phyloP scores from a whole-genome alignment of 139 green algal species.

The Chlorella vulgaris region DNA sequence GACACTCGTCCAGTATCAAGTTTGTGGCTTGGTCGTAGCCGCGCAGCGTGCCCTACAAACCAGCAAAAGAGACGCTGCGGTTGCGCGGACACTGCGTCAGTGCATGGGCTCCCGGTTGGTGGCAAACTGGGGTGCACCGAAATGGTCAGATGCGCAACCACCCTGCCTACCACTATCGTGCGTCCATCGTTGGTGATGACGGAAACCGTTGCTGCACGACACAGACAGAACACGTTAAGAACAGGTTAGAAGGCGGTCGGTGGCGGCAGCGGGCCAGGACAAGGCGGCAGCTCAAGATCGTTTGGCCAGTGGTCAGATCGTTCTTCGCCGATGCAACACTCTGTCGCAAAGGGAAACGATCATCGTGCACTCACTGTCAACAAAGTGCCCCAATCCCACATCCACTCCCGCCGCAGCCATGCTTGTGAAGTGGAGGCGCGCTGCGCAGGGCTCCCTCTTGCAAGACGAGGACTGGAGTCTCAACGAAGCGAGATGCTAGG shows the following conservation, averaged over 20 bases:
- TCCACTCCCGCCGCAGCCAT: conserved; percentile 1
- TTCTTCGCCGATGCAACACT: no score
- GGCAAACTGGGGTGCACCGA: no score
- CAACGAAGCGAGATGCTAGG: no score
- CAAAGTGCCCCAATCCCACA: conserved; percentile 36
- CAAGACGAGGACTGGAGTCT: no score
- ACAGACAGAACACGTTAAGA: background rate
- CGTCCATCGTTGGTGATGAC: conserved; percentile 91
- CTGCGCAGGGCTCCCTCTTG: background rate
- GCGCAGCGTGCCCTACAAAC: conserved; percentile 80
- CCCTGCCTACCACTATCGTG: conserved; percentile 81
- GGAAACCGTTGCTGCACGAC: conserved; percentile 58
- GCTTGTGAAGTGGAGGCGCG: no score
- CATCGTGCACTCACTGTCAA: conserved; percentile 54
- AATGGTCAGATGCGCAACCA: no score
- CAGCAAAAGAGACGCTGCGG: background rate
- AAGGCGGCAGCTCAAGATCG: no score
- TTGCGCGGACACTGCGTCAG: background rate
- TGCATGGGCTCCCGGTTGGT: no score
- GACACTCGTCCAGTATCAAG: conserved; percentile 91
- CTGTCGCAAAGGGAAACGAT: no score
- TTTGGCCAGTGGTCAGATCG: no score
- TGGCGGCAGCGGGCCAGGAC: no score
- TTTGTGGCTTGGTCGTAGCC: conserved; percentile 97
- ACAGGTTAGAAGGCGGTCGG: no score